Evolutionary conservation across 352 stramenopile genomes (phyloP).

Genomic region (Blastocystis sp.): DNA sequence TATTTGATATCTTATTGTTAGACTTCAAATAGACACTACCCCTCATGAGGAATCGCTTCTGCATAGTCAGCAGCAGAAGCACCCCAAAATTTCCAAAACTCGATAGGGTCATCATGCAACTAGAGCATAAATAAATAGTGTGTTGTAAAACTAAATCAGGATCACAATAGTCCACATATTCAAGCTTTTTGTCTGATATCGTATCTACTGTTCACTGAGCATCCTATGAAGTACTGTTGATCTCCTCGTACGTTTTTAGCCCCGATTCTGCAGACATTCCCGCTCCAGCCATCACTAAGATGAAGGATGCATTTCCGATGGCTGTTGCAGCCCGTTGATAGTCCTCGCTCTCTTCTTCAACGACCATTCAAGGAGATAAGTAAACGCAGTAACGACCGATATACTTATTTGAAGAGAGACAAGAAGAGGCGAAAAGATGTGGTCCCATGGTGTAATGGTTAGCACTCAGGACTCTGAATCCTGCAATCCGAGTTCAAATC

Average conservation of each 20-base stretch:
- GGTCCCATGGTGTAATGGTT: conserved; percentile 61
- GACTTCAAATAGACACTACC: background rate
- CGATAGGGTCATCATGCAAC: conserved; percentile 5
- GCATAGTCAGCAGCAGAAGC: background rate
- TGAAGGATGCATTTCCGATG: conserved; percentile 17
- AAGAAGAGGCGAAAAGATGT: background rate
- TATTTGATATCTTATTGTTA: conserved; percentile 21
- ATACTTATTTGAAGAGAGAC: background rate
- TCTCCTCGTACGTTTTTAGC: conserved; percentile 58
- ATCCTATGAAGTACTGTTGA: background rate
- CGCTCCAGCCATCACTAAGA: conserved; percentile 49
- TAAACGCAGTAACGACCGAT: background rate
- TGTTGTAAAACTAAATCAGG: background rate
- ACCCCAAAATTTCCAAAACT: conserved; percentile 57
- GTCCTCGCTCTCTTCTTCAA: background rate
- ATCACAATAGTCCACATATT: conserved; percentile 57
- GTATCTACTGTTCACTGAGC: background rate
- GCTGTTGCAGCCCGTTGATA: background rate
- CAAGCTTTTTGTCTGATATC: background rate
- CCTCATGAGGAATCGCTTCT: conserved; percentile 13
- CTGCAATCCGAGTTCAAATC: conserved; percentile 62
- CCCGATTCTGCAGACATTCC: conserved; percentile 58
- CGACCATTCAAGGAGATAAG: background rate
- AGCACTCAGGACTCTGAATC: conserved; percentile 61
- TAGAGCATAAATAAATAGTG: background rate